Base-by-base conservation (phyloP, 2,329 filamentous ascomycete species). In the Ramularia endophylla region DNA sequence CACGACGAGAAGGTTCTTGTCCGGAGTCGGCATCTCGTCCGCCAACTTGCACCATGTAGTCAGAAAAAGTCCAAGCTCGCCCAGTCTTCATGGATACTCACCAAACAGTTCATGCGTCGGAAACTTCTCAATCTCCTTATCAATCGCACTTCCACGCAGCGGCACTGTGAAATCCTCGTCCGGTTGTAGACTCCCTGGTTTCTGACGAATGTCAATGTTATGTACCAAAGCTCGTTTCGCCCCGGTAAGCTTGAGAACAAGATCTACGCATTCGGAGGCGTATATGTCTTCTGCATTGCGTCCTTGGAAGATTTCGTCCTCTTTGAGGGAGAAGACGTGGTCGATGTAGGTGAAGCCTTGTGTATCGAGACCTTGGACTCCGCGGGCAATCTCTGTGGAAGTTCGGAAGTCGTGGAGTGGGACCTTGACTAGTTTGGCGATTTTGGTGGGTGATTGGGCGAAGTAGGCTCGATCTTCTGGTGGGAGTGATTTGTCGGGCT, bases 341-440 rank as follows among this genome's bases (percentile, higher is more conserved):
- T 35, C 30, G 32, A 41, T 20, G 25, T 41, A 41, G 5, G 39
- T 36, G 27, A 41, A 41, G 20, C 39, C 39, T 30, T 41, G 39
- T 11, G 16, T 30, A 25, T 41, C 39, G 7, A 41, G 20, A 11
- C 39, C 39, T 3, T 6, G 25, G n/a, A 17, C 22, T 1, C 39
- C 39, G 12, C 18, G 32, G 16, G 32, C 19, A 15, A 41, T 27
- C 13, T 17, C 16, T 25, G 18, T 12, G 31, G 15, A 13, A 9
- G 15, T 28, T 5, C 22, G 25, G 20, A 30, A 29, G 27, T 41
- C 31, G 32, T 36, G 20, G 15, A 41, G 4, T 11, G 17, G 20
- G 11, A 36, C 31, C 12, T 30, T 22, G 19, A 39, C 20, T 3
- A 19, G 15, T 2, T 33, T 29, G 18, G 35, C 34, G 22, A 35